A percentile compares a stretch with the other conserved stretches of the same genome.
These are phyloP conservation scores for Kwoniella mangroviensis DNA, from an alignment of 768 basidiomycete species.

Conservation along the genomic window DNA sequence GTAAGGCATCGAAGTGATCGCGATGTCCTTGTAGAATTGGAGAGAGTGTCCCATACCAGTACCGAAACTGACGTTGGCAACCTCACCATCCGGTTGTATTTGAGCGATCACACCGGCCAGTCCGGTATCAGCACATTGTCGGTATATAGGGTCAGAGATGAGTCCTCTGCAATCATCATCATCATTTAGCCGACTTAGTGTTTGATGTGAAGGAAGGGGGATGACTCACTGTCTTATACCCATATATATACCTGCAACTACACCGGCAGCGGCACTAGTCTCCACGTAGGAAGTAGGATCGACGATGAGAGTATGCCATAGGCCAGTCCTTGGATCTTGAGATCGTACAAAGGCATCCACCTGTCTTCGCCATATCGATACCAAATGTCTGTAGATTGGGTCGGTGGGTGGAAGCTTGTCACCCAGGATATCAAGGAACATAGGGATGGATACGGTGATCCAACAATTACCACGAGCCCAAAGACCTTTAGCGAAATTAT, in stretches of 20 bases:
- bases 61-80: conserved; percentile 64
- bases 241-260: conserved; percentile 48
- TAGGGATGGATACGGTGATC: conserved; percentile 44
- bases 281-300: conserved; percentile 64
- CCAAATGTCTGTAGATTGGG: conserved; percentile 61
- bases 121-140: conserved; percentile 17
- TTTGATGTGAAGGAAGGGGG: neutral
- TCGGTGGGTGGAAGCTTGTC: conserved; percentile 60
- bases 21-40: conserved; percentile 63
- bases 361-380: conserved; percentile 61
- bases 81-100: conserved; percentile 62
- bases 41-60: conserved; percentile 64
- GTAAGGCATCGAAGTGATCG: conserved; percentile 67
- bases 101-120: conserved; percentile 58
- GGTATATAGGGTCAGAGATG: conserved; percentile 18
- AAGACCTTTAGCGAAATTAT: conserved; percentile 59
- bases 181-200: neutral
- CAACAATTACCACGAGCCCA: conserved; percentile 68
- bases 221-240: conserved; percentile 32
- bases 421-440: conserved; percentile 54
- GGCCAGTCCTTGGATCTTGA: conserved; percentile 62
- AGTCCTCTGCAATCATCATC: neutral
- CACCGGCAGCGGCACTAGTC: conserved; percentile 53
- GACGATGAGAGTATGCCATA: conserved; percentile 67
- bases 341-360: conserved; percentile 62